phyloP scores from a whole-genome alignment of 2,329 filamentous ascomycete species.

The Gyromitra esculenta region DNA sequence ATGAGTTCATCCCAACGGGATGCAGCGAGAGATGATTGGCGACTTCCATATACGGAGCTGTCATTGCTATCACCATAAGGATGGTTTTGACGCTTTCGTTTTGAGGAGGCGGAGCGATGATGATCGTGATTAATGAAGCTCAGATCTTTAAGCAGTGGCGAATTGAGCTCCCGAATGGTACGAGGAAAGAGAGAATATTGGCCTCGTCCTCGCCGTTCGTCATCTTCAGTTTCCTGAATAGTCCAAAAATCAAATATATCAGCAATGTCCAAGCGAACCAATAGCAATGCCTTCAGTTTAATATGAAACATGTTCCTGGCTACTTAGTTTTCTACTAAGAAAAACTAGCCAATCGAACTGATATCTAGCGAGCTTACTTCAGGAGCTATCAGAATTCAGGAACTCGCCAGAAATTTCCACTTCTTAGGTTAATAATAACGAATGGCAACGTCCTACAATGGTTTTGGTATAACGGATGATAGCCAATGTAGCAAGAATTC shows the following conservation, averaged over 20 bases:
- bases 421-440: conserved; percentile 10
- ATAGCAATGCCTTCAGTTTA: neutral
- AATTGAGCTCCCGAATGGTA: conserved; percentile 37
- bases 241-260: conserved; percentile 38
- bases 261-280: conserved; percentile 29
- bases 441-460: conserved; percentile 2
- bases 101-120: conserved; percentile 39
- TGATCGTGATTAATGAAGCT: conserved; percentile 45
- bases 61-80: conserved; percentile 46
- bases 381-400: conserved; percentile 22
- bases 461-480: conserved; percentile 1
- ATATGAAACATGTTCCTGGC: conserved; percentile 19
- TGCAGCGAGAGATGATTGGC: conserved; percentile 67
- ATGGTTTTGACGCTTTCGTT: conserved; percentile 52
- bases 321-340: conserved; percentile 4
- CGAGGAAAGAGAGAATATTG: conserved; percentile 40
- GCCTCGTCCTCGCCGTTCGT: conserved; percentile 44
- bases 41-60: conserved; percentile 47
- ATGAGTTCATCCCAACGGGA: conserved; percentile 95
- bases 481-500: conserved; percentile 5
- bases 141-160: conserved; percentile 37
- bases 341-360: conserved; percentile 35
- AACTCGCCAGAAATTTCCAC: neutral
- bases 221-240: conserved; percentile 53
- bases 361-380: conserved; percentile 35